phyloP scores from a whole-genome alignment of 2,329 filamentous ascomycete genomes.

The Botrytis tulipae region DNA sequence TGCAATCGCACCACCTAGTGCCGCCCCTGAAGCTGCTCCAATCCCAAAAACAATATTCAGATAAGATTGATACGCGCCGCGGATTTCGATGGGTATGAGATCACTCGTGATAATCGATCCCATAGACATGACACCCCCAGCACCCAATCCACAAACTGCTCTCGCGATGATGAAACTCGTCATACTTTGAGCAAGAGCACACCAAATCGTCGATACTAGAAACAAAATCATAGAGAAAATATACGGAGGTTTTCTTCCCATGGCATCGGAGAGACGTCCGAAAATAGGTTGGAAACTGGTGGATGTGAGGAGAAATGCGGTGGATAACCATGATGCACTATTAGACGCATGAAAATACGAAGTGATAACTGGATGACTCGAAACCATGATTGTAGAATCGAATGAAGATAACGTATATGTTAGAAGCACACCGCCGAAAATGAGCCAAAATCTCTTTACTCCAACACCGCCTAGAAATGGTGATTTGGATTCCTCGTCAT shows the following conservation, averaged over 20 bases:
- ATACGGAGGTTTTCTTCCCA: constrained; percentile 68
- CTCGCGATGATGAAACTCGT: constrained; percentile 68
- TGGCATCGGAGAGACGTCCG: constrained; percentile 70
- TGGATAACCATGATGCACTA: constrained; percentile 79
- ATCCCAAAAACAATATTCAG: constrained; percentile 64
- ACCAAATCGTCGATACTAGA: constrained; percentile 64
- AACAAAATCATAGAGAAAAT: constrained; percentile 64
- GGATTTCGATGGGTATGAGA: constrained; percentile 64
- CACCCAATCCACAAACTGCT: constrained; percentile 70
- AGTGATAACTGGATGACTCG: constrained; percentile 76
- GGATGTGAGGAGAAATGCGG: constrained; percentile 72
- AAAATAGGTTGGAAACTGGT: constrained; percentile 75
- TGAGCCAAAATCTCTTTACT: constrained; percentile 56
- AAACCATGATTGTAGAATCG: constrained; percentile 79
- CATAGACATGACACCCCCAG: constrained; percentile 68
- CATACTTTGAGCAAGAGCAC: constrained; percentile 65
- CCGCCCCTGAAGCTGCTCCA: constrained; percentile 61
- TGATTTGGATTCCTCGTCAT: constrained; percentile 26
- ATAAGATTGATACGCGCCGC: constrained; percentile 69
- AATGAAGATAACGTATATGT: constrained; percentile 62
- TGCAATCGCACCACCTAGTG: constrained; percentile 67
- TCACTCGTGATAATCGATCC: constrained; percentile 71
- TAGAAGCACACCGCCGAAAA: constrained; percentile 59
- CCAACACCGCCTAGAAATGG: constrained; percentile 46
- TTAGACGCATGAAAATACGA: constrained; percentile 77